A percentile compares a stretch with the other conserved stretches of the same genome.
These are phyloP conservation scores for Achaetomiella virescens DNA, from an alignment of 495 filamentous ascomycete species.

Conservation along the genomic window DNA sequence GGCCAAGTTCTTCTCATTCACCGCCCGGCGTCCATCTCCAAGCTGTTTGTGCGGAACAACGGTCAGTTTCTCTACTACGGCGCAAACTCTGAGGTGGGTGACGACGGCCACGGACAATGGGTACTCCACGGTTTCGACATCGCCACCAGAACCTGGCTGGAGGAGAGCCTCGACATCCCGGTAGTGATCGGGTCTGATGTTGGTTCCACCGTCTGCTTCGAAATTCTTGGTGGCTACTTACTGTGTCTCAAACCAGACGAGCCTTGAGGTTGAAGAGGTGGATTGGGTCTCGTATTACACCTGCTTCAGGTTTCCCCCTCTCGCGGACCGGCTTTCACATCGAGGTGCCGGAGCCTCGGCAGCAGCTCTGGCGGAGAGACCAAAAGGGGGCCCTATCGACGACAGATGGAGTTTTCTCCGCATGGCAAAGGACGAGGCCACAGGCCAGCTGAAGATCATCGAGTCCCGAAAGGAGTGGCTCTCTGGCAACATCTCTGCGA, in stretches of 20 bases:
- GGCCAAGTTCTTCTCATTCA: slow-evolving; percentile 36
- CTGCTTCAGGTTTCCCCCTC: slow-evolving; percentile 56
- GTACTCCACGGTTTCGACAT: slow-evolving; percentile 52
- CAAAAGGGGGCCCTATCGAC: slow-evolving; percentile 71
- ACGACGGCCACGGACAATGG: slow-evolving; percentile 55
- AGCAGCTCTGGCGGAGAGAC: slow-evolving; percentile 56
- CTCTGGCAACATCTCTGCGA: slow-evolving; percentile 50
- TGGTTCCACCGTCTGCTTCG: slow-evolving; percentile 63
- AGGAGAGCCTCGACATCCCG: slow-evolving; percentile 40
- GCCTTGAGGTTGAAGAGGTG: slow-evolving; percentile 56
- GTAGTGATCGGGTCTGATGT: slow-evolving; percentile 59
- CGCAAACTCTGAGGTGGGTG: slow-evolving; percentile 47
- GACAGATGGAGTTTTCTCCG: slow-evolving; percentile 68
- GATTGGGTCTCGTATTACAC: slow-evolving; percentile 69
- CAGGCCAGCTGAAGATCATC: slow-evolving; percentile 54
- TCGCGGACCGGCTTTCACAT: slow-evolving; percentile 26
- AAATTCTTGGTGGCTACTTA: slow-evolving; percentile 65
- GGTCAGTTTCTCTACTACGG: slow-evolving; percentile 61
- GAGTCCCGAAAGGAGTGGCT: slow-evolving; percentile 71
- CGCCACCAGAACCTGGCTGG: slow-evolving; percentile 24
- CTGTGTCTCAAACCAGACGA: slow-evolving; percentile 60
- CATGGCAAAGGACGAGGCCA: slow-evolving; percentile 57
- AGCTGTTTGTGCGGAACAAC: slow-evolving; percentile 66
- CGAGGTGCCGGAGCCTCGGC: slow-evolving; percentile 33
- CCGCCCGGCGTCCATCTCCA: slow-evolving; percentile 42